Base-by-base conservation (phyloP, 1,284 basidiomycete species). In the Leccinum pachyderme region DNA sequence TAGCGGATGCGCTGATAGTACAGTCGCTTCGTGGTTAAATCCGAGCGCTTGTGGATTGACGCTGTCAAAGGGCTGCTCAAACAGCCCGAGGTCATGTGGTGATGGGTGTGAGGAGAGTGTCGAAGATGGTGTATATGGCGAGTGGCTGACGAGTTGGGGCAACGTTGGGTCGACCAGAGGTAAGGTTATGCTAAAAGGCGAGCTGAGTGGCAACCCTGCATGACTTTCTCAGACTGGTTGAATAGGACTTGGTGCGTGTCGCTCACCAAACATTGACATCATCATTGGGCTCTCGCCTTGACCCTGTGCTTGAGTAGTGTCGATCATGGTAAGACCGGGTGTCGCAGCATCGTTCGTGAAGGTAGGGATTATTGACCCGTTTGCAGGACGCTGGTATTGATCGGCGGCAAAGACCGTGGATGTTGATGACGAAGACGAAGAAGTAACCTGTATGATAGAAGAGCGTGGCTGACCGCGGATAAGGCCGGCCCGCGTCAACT, bases 381-480 rank as follows among this genome's bases (percentile, higher is more conserved):
- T 63, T 1, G 55, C 29, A 55, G 69, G 43, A 18, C 46, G 56
- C 6, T 69, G 71, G 18, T 69, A 72, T 41, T 72, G 68, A 24
- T 69, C 69, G 3, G 68, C 51, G 28, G 71, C 53, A n/a, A 71
- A 73, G 28, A 72, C 61, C 53, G 72, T 58, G 24, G 64, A 69
- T 9, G 45, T 28, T 4, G 64, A 60, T 28, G 68, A 56, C 27
- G 71, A 61, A 52, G 62, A 61, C 12, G 47, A 48, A 31, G 72
- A 66, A 1, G 66, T 60, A 24, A 74, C 70, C 54, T 75, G 72
- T 51, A 79, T 67, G 54, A 80, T 73, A 32, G 79, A 76, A 35
- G 83, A 73, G 25, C 86, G 82, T 18, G 87, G 88, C 66, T 89
- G 87, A 35, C 89, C 89, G 43, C 89, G 85, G 62, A 91, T 90